Evolutionary conservation across 805 yeast species (phyloP).

Genomic region (Ogataea pilisensis): DNA sequence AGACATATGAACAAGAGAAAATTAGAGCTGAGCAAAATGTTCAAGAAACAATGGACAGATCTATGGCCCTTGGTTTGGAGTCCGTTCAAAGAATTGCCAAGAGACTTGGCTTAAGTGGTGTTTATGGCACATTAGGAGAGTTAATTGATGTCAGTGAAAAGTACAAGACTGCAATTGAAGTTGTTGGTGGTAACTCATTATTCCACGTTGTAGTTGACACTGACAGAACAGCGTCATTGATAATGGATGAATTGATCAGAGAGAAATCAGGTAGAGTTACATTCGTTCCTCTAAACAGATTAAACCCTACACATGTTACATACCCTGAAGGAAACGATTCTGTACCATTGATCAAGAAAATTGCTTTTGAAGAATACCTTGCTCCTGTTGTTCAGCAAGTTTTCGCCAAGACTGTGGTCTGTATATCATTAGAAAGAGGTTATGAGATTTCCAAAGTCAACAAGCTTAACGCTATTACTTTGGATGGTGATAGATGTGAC

Average conservation of each 20-base stretch:
- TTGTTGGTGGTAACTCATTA: conserved; percentile 79
- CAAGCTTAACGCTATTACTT: conserved; percentile 72
- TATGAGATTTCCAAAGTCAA: conserved; percentile 57
- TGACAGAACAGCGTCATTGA: conserved; percentile 73
- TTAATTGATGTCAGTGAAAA: conserved; percentile 76
- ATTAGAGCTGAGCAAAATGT: conserved; percentile 55
- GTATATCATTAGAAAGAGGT: conserved; percentile 64
- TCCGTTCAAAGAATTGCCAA: conserved; percentile 62
- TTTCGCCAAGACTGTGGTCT: conserved; percentile 78
- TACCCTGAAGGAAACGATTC: conserved; percentile 67
- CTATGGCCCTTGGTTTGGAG: conserved; percentile 62
- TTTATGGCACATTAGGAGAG: conserved; percentile 84
- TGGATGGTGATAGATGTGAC: conserved; percentile 90
- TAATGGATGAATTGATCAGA: conserved; percentile 72
- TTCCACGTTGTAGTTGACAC: conserved; percentile 88
- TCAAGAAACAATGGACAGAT: conserved; percentile 70
- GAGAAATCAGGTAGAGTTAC: conserved; percentile 81
- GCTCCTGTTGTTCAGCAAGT: conserved; percentile 71
- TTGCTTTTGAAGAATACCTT: conserved; percentile 55
- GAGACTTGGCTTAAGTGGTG: conserved; percentile 55
- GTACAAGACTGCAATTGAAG: conserved; percentile 83
- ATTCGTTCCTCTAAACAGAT: conserved; percentile 81
- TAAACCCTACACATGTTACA: conserved; percentile 37
- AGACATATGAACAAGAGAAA: conserved; percentile 52
- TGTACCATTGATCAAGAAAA: conserved; percentile 74